phyloP scores from a whole-genome alignment of 495 filamentous ascomycete species.

The Zalerion maritima region DNA sequence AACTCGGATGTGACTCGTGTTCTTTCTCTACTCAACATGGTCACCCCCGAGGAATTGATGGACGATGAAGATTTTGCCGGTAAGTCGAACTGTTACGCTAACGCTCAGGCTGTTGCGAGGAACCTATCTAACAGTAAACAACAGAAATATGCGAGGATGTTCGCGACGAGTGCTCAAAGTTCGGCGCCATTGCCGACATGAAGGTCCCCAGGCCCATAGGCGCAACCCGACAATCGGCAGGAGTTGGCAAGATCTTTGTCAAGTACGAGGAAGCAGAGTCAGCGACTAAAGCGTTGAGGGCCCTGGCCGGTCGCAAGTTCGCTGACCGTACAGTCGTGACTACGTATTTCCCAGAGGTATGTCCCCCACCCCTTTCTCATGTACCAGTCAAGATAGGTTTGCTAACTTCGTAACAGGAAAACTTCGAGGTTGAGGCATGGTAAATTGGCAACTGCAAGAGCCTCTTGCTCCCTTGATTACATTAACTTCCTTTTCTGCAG shows the following conservation, averaged over 20 bases:
- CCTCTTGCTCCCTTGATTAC: too few relatives aligned
- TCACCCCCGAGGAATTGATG: constrained; percentile 87
- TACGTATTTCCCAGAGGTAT: constrained; percentile 85
- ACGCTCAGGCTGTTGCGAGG: constrained; percentile 2
- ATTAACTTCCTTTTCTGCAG: too few relatives aligned
- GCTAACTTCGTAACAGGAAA: constrained; percentile 40
- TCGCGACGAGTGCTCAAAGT: constrained; percentile 81
- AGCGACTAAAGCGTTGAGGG: constrained; percentile 69
- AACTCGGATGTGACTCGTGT: constrained; percentile 67
- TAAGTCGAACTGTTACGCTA: constrained; percentile 20
- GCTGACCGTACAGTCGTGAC: constrained; percentile 90
- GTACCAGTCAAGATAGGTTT: constrained; percentile 1
- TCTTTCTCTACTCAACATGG: constrained; percentile 91
- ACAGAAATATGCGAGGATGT: constrained; percentile 91
- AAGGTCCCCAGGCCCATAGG: constrained; percentile 82
- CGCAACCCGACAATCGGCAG: constrained; percentile 63
- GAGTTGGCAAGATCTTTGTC: constrained; percentile 96
- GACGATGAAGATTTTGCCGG: constrained; percentile 90
- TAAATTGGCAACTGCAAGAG: too few relatives aligned
- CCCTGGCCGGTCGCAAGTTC: constrained; percentile 87
- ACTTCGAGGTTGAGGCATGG: constrained; percentile 67
- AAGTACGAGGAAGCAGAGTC: constrained; percentile 71
- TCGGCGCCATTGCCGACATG: constrained; percentile 64
- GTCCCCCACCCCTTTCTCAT: constrained; percentile 7
- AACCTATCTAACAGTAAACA: constrained; percentile 8